These are phyloP conservation scores for Cyclotella atomus DNA, from an alignment of 108 stramenopile species.

Conservation along the genomic window DNA sequence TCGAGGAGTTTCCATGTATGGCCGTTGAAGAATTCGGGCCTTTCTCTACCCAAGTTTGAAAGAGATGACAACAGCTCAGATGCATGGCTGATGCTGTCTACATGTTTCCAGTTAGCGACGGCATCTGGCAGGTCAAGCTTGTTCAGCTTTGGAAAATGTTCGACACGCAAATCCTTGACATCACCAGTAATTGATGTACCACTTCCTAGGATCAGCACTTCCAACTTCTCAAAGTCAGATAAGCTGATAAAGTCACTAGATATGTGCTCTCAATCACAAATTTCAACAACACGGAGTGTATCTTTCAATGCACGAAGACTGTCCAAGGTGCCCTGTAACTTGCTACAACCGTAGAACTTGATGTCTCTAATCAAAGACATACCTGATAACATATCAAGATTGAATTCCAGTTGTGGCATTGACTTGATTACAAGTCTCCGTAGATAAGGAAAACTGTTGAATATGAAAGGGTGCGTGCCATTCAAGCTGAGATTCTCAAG, in stretches of 20 bases:
- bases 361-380: not conserved
- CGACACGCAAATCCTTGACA: not conserved
- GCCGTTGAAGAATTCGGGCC: not conserved
- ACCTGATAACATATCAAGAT: not conserved
- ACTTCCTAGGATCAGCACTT: not conserved
- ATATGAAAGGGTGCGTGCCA: not conserved
- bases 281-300: not conserved
- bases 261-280: not conserved
- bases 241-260: not conserved
- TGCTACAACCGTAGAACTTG: not conserved
- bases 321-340: not conserved
- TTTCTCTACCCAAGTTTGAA: not conserved
- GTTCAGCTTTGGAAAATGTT: not conserved
- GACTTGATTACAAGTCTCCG: not conserved
- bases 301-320: not conserved
- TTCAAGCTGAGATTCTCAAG: too few relatives aligned
- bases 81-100: not conserved
- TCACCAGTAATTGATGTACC: not conserved
- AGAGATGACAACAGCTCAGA: not conserved
- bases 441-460: not conserved
- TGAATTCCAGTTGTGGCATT: not conserved
- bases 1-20: conserved; percentile 4
- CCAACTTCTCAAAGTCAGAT: not conserved
- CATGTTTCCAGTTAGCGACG: not conserved
- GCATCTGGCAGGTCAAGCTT: not conserved